Conservation (phyloP, 2,329 filamentous ascomycete species). For the Colletotrichum acutatum region DNA sequence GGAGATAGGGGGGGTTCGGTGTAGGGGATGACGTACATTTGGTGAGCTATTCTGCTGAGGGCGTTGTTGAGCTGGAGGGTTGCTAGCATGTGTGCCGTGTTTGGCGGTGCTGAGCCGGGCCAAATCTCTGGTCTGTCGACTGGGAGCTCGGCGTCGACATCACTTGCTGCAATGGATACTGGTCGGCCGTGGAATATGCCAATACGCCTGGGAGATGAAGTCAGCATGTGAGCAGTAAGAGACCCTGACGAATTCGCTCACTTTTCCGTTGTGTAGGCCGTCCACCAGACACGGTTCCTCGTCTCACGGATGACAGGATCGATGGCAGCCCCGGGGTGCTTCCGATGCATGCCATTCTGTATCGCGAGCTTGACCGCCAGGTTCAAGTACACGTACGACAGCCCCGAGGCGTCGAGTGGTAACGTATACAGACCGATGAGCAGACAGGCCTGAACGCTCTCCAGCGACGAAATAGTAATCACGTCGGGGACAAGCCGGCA, state of each 20-base stretch:
- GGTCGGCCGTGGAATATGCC: slow-evolving; percentile 67
- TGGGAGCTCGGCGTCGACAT: slow-evolving; percentile 65
- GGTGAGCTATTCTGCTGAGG: slow-evolving; percentile 49
- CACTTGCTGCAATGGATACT: slow-evolving; percentile 61
- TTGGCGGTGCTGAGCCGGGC: slow-evolving; percentile 51
- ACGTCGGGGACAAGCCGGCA: slow-evolving; percentile 65
- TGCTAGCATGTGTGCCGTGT: slow-evolving; percentile 59
- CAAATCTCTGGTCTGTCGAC: slow-evolving; percentile 56
- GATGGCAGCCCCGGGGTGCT: slow-evolving; percentile 57
- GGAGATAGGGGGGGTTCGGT: too few relatives aligned
- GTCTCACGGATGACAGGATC: slow-evolving; percentile 61
- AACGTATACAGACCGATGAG: slow-evolving; percentile 66
- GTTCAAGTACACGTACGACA: slow-evolving; percentile 67
- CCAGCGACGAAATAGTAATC: slow-evolving; percentile 65
- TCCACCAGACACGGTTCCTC: slow-evolving; percentile 68
- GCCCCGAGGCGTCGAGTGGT: slow-evolving; percentile 65
- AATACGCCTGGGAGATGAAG: slow-evolving; percentile 54
- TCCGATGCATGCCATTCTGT: slow-evolving; percentile 70
- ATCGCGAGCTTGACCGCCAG: slow-evolving; percentile 67
- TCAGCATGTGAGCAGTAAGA: slow-evolving; percentile 2
- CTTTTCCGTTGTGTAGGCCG: slow-evolving; percentile 66
- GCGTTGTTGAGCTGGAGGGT: slow-evolving; percentile 50
- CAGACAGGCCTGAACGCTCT: slow-evolving; percentile 68
- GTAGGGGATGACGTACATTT: slow-evolving; percentile 44
- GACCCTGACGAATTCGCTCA: slow-evolving; percentile 39